Evolutionary conservation across 306 rosid species (phyloP), one percentile per base, ranked within the genome.

Genomic region (Prunus mongolica): DNA sequence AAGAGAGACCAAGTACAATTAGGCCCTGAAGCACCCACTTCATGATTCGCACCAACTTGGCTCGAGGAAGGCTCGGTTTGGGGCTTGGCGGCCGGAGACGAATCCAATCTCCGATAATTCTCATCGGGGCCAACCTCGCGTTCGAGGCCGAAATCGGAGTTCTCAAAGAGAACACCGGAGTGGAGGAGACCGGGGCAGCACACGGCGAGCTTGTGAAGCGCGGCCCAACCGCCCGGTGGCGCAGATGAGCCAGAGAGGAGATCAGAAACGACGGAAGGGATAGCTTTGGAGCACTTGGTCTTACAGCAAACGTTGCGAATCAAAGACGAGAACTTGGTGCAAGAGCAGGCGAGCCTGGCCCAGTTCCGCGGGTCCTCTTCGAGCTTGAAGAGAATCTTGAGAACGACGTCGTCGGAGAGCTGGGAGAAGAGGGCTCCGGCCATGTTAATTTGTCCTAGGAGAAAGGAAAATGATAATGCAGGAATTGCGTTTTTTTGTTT

Each of bases 131-230:
- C 93, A 19, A 90, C 87, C 65, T 92, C 97, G 0, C 86, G 93
- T 14, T 91, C 89, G 47, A 89, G 89, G 24, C 97, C 98, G 75
- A 93, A 91, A 34, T 88, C 97, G 70, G 92, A 93, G 70, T 80
- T 75, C 60, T 90, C 92, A 47, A 89, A 71, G 83, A 90, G 97
- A 60, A 95, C 84, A 6, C 99, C 99, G 72, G 97, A 78, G 76
- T 89, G 97, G 65, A 60, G 73, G 65, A 87, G 89, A 25, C 99
- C 99, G 3, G 99, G 99, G 65, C 99, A 95, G 67, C 99, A 95
- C 34, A 91, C 88, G 46, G 93, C 24, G 80, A 95, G 89, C 80
- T 92, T 95, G 60, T 85, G 86, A 74, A 95, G 88, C 30, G 97
- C 73, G 34, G 91, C 81, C 89, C 86, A 82, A 14, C 84, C 88